phyloP scores from a whole-genome alignment of 768 basidiomycete species.

The Cystofilobasidium bisporidii region DNA sequence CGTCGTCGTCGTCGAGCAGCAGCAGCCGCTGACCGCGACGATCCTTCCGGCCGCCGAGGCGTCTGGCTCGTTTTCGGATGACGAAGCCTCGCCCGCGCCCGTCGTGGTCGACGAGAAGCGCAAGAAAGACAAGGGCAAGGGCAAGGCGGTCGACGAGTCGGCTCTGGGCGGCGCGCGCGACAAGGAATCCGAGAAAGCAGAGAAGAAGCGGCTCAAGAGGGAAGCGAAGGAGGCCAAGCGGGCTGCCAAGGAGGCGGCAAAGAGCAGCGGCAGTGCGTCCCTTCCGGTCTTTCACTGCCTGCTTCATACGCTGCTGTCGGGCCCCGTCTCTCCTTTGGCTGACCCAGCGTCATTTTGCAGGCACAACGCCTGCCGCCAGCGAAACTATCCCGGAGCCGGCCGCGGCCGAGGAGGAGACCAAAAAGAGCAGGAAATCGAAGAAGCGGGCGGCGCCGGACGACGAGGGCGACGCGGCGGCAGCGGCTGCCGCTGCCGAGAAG shows the following conservation, averaged over 20 bases:
- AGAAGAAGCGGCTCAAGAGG: constrained; percentile 10
- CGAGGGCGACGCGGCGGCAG: constrained; percentile 15
- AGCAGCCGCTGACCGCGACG: not conserved
- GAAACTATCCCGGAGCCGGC: too few species aligned
- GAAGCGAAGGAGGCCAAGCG: constrained; percentile 13
- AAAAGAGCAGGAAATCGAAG: constrained; percentile 21
- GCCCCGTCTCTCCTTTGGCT: too few species aligned
- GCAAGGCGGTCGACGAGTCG: constrained; percentile 6
- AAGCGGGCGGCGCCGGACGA: constrained; percentile 12
- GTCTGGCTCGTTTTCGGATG: not conserved
- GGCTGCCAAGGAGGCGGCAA: constrained; percentile 3
- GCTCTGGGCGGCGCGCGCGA: not conserved
- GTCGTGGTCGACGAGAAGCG: not conserved
- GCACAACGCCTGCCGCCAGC: too few species aligned
- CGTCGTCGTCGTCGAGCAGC: constrained; percentile 7
- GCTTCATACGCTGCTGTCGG: too few species aligned
- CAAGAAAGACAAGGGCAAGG: constrained; percentile 23
- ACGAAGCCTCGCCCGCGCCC: not conserved
- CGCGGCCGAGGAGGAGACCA: not conserved
- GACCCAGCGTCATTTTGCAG: too few species aligned
- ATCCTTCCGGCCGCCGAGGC: not conserved
- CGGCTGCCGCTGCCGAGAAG: constrained; percentile 29
- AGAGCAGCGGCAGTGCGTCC: not conserved
- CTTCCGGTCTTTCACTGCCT: not conserved
- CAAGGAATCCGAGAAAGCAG: constrained; percentile 12